These are phyloP conservation scores for Chiua virens DNA, from an alignment of 768 basidiomycete species.

Conservation along the genomic window DNA sequence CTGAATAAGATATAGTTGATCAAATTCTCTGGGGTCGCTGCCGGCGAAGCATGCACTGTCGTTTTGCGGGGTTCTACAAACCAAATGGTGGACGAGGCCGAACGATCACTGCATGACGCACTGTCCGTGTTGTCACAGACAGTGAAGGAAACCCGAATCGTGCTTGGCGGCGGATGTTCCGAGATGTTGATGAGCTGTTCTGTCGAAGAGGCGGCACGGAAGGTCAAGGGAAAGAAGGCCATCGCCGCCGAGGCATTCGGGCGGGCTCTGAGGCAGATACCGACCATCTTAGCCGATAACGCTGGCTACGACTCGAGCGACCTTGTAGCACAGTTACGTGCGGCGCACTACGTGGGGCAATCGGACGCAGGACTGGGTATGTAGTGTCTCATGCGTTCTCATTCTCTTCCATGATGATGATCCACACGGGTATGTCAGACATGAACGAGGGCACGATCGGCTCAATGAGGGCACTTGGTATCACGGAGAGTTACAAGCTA, in stretches of 20 bases:
- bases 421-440: slow-evolving; percentile 45
- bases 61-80: slow-evolving; percentile 96
- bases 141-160: slow-evolving; percentile 92
- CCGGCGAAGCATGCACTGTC: slow-evolving; percentile 96
- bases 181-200: slow-evolving; percentile 98
- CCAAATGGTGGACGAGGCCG: slow-evolving; percentile 99
- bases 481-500: slow-evolving; percentile 97
- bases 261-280: slow-evolving; percentile 89
- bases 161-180: slow-evolving; percentile 94
- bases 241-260: slow-evolving; percentile 93
- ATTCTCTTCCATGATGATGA: neutral
- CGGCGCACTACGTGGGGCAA: slow-evolving; percentile 91
- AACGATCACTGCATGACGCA: slow-evolving; percentile 95
- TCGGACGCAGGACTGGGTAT: slow-evolving; percentile 84
- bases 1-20: slow-evolving; percentile 65
- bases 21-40: slow-evolving; percentile 99
- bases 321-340: slow-evolving; percentile 83
- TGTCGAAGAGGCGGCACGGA: slow-evolving; percentile 84
- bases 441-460: slow-evolving; percentile 86
- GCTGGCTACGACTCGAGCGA: slow-evolving; percentile 98
- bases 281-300: slow-evolving; percentile 95
- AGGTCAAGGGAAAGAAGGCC: slow-evolving; percentile 91
- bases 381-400: slow-evolving; percentile 23
- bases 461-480: slow-evolving; percentile 83
- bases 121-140: slow-evolving; percentile 97